A percentile compares a stretch with the other conserved stretches of the same genome.
phyloP scores from a whole-genome alignment of 352 stramenopile species.

The Globisporangium splendens region DNA sequence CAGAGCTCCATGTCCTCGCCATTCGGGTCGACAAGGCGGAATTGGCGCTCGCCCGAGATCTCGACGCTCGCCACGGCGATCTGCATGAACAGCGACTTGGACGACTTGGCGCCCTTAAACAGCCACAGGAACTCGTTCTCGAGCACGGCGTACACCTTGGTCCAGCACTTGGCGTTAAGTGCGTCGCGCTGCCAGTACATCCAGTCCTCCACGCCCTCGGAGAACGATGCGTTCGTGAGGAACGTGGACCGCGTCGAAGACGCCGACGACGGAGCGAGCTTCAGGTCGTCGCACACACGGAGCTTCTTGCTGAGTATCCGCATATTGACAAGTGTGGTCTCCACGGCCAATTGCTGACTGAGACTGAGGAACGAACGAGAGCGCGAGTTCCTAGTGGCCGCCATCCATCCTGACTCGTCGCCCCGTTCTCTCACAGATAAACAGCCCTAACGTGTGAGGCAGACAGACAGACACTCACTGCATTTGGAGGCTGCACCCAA shows the following conservation, averaged over 20 bases:
- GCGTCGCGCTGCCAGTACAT: conserved; percentile 84
- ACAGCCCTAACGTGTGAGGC: background rate
- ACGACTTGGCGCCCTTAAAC: conserved; percentile 62
- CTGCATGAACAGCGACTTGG: conserved; percentile 60
- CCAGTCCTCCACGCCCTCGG: conserved; percentile 62
- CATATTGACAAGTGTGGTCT: conserved; percentile 2
- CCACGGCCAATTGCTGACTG: conserved; percentile 8
- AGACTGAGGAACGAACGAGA: too few species aligned
- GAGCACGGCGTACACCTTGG: conserved; percentile 74
- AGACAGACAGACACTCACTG: background rate
- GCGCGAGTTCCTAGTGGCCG: background rate
- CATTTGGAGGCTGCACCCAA: background rate
- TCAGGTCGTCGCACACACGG: conserved; percentile 23
- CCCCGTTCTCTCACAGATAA: background rate
- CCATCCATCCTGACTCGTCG: background rate
- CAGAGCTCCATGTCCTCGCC: conserved; percentile 74
- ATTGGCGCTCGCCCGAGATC: conserved; percentile 54
- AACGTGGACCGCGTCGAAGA: conserved; percentile 48
- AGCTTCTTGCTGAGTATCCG: conserved; percentile 17
- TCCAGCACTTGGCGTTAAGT: conserved; percentile 67
- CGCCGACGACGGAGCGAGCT: conserved; percentile 16
- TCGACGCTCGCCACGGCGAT: conserved; percentile 74
- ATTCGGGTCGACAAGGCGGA: conserved; percentile 73
- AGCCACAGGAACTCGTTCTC: conserved; percentile 83
- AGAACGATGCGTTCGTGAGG: conserved; percentile 28